Base-by-base conservation (phyloP, 768 basidiomycete species). In the Arthromyces matolae region DNA sequence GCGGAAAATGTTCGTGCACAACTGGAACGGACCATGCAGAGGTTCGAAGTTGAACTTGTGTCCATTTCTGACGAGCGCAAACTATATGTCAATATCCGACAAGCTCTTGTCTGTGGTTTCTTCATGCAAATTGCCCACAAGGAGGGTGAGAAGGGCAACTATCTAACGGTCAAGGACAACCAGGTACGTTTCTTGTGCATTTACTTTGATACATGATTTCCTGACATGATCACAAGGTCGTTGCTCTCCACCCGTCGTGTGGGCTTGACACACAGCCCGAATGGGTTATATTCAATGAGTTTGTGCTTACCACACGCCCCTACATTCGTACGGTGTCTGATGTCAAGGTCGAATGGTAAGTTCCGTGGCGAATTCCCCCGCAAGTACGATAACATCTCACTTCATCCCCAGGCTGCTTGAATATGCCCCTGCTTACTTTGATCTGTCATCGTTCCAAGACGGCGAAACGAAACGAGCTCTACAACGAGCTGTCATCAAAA, bases 71-170 rank as follows among this genome's bases (percentile, higher is more conserved):
- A 93, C 55, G 80, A 87, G 57, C 76, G 73, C 60, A 88, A 84
- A 61, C 78, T 86, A 53, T 86, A 80, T 64, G 53, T 70, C 44
- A 85, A 84, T 55, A 84, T 98, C 47, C 80, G 92, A 22, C 84
- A 84, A 66, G 86, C 87, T 0, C 73, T 98, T 18, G 86, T 89
- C 4, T 88, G 86, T 56, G 96, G 94, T 1, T 99, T 90, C 77
- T 99, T 97, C 71, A 97, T 96, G 95, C 95, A 97, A 63, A 82
- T 92, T 10, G 96, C 94, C 6, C 93, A 96, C 66, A 89, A 90
- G 64, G 93, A 94, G 62, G 90, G 91, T 3, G 90, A 92, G 63
- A 93, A 91, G 66, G 81, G 84, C 2, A 79, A 76, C 45, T 98
- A 99, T 62, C 52, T 86, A 52, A 99, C 94, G 0, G 84, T 96